Percentiles rank a stretch among this genome's conserved stretches.
These are phyloP conservation scores for Medicago truncatula DNA, from an alignment of 306 rosid species.

Conservation along the genomic window DNA sequence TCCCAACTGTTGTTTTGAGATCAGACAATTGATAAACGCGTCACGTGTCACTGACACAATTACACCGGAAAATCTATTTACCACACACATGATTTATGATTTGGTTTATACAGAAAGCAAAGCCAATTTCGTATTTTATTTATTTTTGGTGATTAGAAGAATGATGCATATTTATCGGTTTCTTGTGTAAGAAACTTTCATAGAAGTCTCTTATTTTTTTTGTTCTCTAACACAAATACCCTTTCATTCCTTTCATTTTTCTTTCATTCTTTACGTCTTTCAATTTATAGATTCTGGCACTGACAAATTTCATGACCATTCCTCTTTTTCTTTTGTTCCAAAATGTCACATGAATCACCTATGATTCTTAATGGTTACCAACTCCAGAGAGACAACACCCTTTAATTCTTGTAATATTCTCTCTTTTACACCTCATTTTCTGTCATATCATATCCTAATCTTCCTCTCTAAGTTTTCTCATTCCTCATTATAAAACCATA, in stretches of 20 bases:
- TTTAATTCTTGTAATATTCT: neutral
- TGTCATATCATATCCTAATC: neutral
- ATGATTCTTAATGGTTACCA: neutral
- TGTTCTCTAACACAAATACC: neutral
- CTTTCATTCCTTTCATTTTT: conserved; percentile 2
- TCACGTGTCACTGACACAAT: too few relatives aligned
- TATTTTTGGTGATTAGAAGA: too few relatives aligned
- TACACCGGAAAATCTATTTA: too few relatives aligned
- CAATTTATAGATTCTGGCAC: conserved; percentile 43
- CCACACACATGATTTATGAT: too few relatives aligned
- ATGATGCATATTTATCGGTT: neutral
- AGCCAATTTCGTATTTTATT: too few relatives aligned
- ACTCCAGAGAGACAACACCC: neutral
- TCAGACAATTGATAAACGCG: too few relatives aligned
- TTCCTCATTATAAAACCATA: neutral
- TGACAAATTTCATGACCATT: conserved; percentile 4
- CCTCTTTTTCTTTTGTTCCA: conserved; percentile 8
- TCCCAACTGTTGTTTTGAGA: neutral
- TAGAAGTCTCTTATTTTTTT: neutral
- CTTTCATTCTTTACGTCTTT: conserved; percentile 11
- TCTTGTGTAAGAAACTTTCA: neutral
- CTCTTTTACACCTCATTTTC: conserved; percentile 7
- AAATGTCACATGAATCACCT: neutral
- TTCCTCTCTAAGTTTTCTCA: conserved; percentile 2
- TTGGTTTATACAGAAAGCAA: too few relatives aligned